Conservation (phyloP, 208 protist genomes). For the Acanthamoeba lenticulata region DNA sequence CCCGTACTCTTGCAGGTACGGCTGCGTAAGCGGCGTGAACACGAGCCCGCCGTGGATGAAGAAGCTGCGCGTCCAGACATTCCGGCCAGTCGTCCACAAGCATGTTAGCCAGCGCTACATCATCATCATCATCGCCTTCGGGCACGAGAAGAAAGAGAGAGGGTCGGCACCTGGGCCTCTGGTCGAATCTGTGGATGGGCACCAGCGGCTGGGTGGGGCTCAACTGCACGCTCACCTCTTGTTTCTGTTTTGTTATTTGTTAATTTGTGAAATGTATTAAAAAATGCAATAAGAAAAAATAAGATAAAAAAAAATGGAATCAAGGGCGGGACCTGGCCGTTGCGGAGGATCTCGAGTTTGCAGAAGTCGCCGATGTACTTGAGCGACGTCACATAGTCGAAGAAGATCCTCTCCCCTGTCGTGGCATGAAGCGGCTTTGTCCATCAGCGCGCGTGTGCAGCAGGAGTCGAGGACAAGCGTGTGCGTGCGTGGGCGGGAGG, state of each 20-base stretch:
- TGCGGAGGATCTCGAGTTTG: conserved; percentile 3
- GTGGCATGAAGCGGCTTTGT: too few relatives aligned
- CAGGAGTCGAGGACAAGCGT: too few relatives aligned
- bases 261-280: too few relatives aligned
- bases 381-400: conserved; percentile 75
- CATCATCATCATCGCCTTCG: too few relatives aligned
- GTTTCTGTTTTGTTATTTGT: too few relatives aligned
- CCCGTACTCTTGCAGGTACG: conserved; percentile 73
- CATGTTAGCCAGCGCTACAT: too few relatives aligned
- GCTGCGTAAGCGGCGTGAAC: conserved; percentile 75
- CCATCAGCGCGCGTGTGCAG: too few relatives aligned
- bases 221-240: conserved; percentile 60
- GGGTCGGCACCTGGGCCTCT: background rate
- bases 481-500: too few relatives aligned
- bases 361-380: conserved; percentile 67
- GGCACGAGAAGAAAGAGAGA: too few relatives aligned
- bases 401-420: conserved; percentile 67
- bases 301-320: background rate
- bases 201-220: conserved; percentile 36
- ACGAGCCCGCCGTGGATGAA: conserved; percentile 78
- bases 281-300: background rate
- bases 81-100: too few relatives aligned
- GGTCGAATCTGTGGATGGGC: conserved; percentile 64
- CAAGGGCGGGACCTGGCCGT: background rate
- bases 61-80: conserved; percentile 59